Conservation (phyloP, 1,284 basidiomycete genomes). For the Moniliella sp. region DNA sequence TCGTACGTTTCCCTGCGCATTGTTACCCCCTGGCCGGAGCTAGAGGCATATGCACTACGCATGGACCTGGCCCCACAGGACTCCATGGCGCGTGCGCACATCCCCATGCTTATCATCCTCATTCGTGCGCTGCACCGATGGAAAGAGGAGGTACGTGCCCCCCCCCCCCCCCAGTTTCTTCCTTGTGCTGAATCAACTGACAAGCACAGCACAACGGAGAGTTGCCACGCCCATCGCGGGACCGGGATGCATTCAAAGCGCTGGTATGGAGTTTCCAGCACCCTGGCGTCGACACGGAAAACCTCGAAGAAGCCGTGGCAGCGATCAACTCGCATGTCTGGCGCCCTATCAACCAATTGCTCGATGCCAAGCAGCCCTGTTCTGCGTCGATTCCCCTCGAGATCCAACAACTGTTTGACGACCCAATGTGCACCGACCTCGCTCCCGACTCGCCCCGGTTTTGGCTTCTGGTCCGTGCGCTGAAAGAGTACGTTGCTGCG, state of each 20-base stretch:
- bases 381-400: conserved; percentile 7
- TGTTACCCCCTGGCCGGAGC: conserved; percentile 59
- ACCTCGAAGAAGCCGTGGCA: conserved; percentile 47
- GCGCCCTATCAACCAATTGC: conserved; percentile 11
- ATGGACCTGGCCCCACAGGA: conserved; percentile 14
- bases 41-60: conserved; percentile 8
- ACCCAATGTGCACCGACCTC: conserved; percentile 39
- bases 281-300: conserved; percentile 59
- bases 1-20: conserved; percentile 47
- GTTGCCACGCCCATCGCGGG: conserved; percentile 42
- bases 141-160: conserved; percentile 45
- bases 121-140: conserved; percentile 60
- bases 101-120: conserved; percentile 23
- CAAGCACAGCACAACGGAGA: conserved; percentile 45
- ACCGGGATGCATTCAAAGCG: conserved; percentile 60
- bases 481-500: conserved; percentile 41
- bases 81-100: conserved; percentile 18
- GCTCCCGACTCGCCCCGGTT: conserved; percentile 44
- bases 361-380: background rate
- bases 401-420: conserved; percentile 39
- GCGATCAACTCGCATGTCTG: conserved; percentile 24
- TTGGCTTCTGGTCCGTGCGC: conserved; percentile 62
- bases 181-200: no score
- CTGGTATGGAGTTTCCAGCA: conserved; percentile 41
- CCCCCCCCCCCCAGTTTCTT: background rate